phyloP scores from a whole-genome alignment of 805 yeast genomes.

The Saturnispora zaruensis region DNA sequence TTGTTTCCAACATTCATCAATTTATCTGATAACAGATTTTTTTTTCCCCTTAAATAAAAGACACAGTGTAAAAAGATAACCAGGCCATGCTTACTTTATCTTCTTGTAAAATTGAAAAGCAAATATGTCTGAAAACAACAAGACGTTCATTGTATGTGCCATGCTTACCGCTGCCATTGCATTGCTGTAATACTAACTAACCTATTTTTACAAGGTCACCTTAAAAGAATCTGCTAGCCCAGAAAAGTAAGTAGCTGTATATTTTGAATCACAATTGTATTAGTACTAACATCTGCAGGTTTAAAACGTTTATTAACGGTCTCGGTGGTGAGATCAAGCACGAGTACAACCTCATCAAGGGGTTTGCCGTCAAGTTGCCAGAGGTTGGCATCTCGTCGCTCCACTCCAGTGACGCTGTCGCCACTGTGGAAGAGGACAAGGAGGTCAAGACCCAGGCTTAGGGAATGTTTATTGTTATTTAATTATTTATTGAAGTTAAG shows the following conservation, averaged over 20 bases:
- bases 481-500: background rate
- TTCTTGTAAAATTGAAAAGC: background rate
- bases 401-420: slow-evolving; percentile 42
- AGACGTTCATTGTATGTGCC: slow-evolving; percentile 7
- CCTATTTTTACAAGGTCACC: slow-evolving; percentile 3
- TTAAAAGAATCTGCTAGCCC: slow-evolving; percentile 5
- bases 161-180: background rate
- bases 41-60: background rate
- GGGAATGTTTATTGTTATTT: background rate
- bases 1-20: slow-evolving; percentile 44
- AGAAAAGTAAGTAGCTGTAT: slow-evolving; percentile 5
- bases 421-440: slow-evolving; percentile 57
- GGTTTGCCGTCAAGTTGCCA: slow-evolving; percentile 54
- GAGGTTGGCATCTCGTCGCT: slow-evolving; percentile 40
- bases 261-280: background rate
- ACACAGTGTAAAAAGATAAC: background rate
- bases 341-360: slow-evolving; percentile 59
- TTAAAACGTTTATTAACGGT: slow-evolving; percentile 41
- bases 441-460: slow-evolving; percentile 41
- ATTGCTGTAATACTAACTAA: background rate
- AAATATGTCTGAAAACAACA: slow-evolving; percentile 3
- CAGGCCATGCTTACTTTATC: background rate
- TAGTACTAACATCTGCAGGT: slow-evolving; percentile 14
- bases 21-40: slow-evolving; percentile 21
- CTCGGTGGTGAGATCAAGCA: slow-evolving; percentile 55